Percentiles rank a stretch among this genome's conserved stretches.
These are phyloP conservation scores for Talaromyces sp. DNA, from an alignment of 2,329 filamentous ascomycete genomes.

Conservation along the genomic window DNA sequence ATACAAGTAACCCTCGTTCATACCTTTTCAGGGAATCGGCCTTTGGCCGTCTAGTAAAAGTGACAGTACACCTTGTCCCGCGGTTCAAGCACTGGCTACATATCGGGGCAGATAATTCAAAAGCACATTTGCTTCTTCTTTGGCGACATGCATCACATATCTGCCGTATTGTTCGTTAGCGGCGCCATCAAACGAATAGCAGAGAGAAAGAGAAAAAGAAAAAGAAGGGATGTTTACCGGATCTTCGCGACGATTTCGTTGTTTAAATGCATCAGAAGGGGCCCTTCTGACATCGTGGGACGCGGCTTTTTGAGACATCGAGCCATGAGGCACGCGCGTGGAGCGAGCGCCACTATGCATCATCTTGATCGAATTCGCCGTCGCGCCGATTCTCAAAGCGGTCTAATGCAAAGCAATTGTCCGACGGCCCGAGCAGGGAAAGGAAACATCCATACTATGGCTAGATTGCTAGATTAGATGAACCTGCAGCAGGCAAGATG, in stretches of 20 bases:
- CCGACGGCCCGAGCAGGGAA: background rate
- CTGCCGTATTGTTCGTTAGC: background rate
- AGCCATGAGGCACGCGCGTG: background rate
- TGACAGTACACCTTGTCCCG: constrained; percentile 1
- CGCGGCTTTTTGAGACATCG: background rate
- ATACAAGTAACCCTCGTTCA: background rate
- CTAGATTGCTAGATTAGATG: background rate
- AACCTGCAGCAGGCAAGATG: background rate
- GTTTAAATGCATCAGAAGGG: background rate
- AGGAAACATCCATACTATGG: background rate
- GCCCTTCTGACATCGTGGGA: background rate
- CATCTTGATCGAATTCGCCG: background rate
- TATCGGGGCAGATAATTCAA: constrained; percentile 4
- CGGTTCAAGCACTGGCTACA: constrained; percentile 5
- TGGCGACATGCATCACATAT: constrained; percentile 10
- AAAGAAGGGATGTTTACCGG: background rate
- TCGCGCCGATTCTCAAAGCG: background rate
- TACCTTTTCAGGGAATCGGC: constrained; percentile 11
- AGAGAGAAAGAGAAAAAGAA: background rate
- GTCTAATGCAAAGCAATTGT: background rate
- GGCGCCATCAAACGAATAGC: background rate
- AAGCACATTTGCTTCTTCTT: constrained; percentile 6
- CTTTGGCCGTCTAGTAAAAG: constrained; percentile 1
- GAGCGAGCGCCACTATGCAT: background rate
- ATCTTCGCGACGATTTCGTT: background rate